Evolutionary conservation across 306 rosid genomes (phyloP), one percentile per base, ranked within the genome.

Genomic region (Purshia tridentata): DNA sequence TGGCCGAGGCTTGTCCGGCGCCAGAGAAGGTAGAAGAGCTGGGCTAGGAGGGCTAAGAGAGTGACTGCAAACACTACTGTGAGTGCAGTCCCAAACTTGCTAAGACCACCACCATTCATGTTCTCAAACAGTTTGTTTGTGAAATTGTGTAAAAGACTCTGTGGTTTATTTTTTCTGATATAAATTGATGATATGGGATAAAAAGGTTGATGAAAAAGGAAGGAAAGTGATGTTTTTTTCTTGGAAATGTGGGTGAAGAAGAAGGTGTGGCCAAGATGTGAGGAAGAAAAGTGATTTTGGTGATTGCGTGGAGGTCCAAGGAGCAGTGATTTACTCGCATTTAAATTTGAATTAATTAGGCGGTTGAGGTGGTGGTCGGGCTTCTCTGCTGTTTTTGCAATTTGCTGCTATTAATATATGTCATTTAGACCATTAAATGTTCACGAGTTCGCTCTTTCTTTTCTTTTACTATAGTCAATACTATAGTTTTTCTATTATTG

Each of bases 11-110:
- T 52, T 64, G 69, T 42, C 46, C 83, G 76, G 52, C 83, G 74
- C 66, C 55, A 48, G 47, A 84, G 67, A 59, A 75, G 60, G 81
- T 59, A 84, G 65, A 78, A 37, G 37, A 84, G 51, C 58, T 81
- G 81, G 61, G 69, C 81, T 59, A 76, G 19, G 39, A 84, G 71
- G 16, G 66, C 76, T 9, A 72, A 29, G 23, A 81, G 58, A 65
- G 75, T 54, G 61, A 76, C 70, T 2, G 73, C 69, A 45, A 84
- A 68, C 56, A 75, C 63, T 35, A 47, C 56, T 4, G 69, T 46
- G 41, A 84, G 75, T 0, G 45, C 54, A 20, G 72, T 4, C 46
- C 61, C 69, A 70, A 84, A 76, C 69, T 78, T 78, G 77, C 68
- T 45, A 7, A 56, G 54, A 56, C 41, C 71, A 41, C 41, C 71